Evolutionary conservation across 768 basidiomycete genomes (phyloP).

Genomic region (Rickenella mellea): DNA sequence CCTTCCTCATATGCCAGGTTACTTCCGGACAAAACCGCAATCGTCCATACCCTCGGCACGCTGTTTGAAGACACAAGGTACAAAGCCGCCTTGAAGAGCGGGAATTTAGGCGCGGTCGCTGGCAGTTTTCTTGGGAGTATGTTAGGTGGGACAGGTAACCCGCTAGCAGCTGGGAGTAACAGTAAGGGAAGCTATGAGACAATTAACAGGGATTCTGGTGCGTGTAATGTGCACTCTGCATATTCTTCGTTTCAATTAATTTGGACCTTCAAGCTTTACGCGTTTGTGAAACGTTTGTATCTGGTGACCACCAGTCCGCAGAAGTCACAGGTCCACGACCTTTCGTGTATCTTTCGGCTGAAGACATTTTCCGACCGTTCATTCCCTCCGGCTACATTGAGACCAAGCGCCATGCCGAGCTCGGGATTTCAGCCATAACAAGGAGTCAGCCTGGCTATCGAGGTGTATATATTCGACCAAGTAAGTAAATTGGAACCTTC

Average conservation of each 20-base stretch:
- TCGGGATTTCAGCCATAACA: constrained; percentile 49
- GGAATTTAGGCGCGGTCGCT: constrained; percentile 43
- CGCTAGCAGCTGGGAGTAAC: constrained; percentile 38
- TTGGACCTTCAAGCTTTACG: constrained; percentile 41
- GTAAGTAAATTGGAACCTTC: constrained; percentile 36
- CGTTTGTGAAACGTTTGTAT: constrained; percentile 70
- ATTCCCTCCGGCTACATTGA: constrained; percentile 82
- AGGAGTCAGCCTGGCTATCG: constrained; percentile 36
- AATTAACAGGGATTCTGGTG: constrained; percentile 88
- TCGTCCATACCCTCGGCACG: constrained; percentile 91
- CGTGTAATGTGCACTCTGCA: constrained; percentile 19
- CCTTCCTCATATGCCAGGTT: constrained; percentile 66
- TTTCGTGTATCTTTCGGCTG: constrained; percentile 95
- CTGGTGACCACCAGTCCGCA: constrained; percentile 26
- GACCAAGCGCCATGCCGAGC: constrained; percentile 90
- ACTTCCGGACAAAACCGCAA: constrained; percentile 56
- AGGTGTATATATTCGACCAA: constrained; percentile 80
- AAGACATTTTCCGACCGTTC: constrained; percentile 84
- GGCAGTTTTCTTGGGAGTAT: constrained; percentile 35
- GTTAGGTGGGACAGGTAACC: constrained; percentile 36
- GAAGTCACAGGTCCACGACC: constrained; percentile 33
- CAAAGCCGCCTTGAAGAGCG: constrained; percentile 60
- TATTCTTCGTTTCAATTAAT: constrained; percentile 1
- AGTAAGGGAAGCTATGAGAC: constrained; percentile 53
- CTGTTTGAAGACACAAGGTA: constrained; percentile 76